Conservation (phyloP, 768 basidiomycete genomes). For the Suillus cothurnatus region DNA sequence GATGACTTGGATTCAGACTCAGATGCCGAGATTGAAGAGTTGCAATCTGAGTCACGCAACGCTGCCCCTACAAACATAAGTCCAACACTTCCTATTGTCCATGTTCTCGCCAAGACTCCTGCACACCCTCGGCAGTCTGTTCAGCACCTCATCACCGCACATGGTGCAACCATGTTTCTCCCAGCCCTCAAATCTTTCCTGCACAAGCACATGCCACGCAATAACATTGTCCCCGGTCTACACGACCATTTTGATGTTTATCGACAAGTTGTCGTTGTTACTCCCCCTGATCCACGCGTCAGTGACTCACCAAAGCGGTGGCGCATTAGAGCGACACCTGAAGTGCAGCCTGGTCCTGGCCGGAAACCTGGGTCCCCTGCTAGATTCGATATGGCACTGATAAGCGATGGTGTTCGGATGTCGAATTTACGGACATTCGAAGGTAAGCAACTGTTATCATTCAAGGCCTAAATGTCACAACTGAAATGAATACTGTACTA, state of each 20-base stretch:
- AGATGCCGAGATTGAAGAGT: not conserved
- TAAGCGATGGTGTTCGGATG: no score
- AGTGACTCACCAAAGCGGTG: no score
- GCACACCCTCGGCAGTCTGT: slow-evolving; percentile 1
- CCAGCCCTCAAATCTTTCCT: slow-evolving; percentile 8
- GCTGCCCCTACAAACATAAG: not conserved
- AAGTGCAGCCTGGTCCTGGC: no score
- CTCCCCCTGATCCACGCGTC: no score
- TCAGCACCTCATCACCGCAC: not conserved
- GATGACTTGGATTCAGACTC: not conserved
- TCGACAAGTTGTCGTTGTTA: slow-evolving; percentile 1
- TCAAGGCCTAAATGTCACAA: no score
- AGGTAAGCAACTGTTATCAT: no score
- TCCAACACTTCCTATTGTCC: not conserved
- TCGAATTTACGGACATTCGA: no score
- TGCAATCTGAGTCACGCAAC: not conserved
- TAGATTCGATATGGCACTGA: no score
- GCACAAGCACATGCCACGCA: not conserved
- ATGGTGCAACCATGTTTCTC: slow-evolving; percentile 13
- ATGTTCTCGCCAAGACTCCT: slow-evolving; percentile 6
- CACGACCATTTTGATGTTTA: slow-evolving; percentile 10
- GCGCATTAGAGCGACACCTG: no score
- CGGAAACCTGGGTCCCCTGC: no score
- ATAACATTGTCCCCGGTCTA: not conserved
- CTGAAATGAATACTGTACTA: no score